Evolutionary conservation across 2,329 filamentous ascomycete genomes (phyloP).

Genomic region (Aspergillus tanneri): DNA sequence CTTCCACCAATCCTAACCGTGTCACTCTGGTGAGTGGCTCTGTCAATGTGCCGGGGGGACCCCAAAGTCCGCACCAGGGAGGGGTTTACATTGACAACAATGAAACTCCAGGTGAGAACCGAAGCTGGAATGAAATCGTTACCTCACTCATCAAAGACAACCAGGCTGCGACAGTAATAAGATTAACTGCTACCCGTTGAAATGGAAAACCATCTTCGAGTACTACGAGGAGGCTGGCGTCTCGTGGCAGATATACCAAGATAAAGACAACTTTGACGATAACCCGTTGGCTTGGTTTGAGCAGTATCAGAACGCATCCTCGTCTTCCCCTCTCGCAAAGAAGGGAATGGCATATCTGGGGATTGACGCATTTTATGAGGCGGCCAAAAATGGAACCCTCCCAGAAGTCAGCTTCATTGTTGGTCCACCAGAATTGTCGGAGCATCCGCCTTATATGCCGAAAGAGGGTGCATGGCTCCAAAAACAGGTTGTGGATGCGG

Average conservation of each 20-base stretch:
- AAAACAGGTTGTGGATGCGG: constrained; percentile 52
- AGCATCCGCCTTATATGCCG: constrained; percentile 55
- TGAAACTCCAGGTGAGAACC: constrained; percentile 45
- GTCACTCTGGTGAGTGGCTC: constrained; percentile 53
- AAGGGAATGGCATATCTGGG: constrained; percentile 50
- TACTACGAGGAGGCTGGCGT: constrained; percentile 50
- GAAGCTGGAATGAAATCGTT: not conserved
- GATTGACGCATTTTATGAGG: constrained; percentile 51
- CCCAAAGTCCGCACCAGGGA: constrained; percentile 44
- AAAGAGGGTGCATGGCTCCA: constrained; percentile 58
- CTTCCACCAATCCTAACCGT: constrained; percentile 55
- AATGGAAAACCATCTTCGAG: constrained; percentile 55
- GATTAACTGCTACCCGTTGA: constrained; percentile 55
- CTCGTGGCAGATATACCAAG: constrained; percentile 54
- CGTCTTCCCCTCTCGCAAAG: constrained; percentile 44
- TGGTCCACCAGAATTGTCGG: constrained; percentile 52
- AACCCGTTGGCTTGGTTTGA: constrained; percentile 56
- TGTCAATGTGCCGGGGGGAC: constrained; percentile 52
- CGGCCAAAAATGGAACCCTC: constrained; percentile 52
- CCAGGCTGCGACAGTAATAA: constrained; percentile 45
- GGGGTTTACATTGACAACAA: constrained; percentile 54
- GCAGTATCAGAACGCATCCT: constrained; percentile 50
- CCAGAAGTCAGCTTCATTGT: constrained; percentile 55
- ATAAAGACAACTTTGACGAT: constrained; percentile 55
- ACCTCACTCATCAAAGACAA: not conserved